A percentile compares a stretch with the other conserved stretches of the same genome.
phyloP scores from a whole-genome alignment of 1,284 basidiomycete genomes.

The Ustilago esculenta region DNA sequence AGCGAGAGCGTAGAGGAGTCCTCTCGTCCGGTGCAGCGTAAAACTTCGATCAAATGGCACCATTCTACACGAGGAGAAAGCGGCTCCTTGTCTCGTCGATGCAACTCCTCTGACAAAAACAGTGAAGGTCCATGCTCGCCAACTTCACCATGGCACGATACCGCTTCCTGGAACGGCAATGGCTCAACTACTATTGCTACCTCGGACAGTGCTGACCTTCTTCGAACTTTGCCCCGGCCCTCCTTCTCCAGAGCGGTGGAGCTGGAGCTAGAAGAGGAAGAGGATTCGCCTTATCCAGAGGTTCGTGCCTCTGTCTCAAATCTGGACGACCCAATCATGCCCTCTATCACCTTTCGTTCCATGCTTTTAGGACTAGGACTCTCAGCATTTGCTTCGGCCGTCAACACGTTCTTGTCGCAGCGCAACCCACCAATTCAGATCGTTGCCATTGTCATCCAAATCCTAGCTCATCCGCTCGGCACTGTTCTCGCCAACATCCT shows the following conservation, averaged over 20 bases:
- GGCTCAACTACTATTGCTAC: conserved; percentile 1
- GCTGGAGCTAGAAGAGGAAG: conserved; percentile 46
- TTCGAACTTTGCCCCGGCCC: conserved; percentile 8
- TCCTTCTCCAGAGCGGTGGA: conserved; percentile 22
- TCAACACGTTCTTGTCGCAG: conserved; percentile 59
- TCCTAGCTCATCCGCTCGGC: conserved; percentile 56
- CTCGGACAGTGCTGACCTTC: conserved; percentile 29
- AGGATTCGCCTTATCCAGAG: conserved; percentile 61
- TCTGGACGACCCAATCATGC: conserved; percentile 59
- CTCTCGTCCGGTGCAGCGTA: conserved; percentile 3
- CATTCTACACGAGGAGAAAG: conserved; percentile 20
- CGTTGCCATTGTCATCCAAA: conserved; percentile 48
- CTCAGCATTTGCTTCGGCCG: conserved; percentile 46
- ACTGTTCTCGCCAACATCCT: conserved; percentile 43
- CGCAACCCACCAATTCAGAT: conserved; percentile 59
- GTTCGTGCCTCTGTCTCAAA: conserved; percentile 62
- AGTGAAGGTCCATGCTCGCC: conserved; percentile 8
- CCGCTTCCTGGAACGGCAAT: conserved; percentile 1
- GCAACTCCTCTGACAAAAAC: conserved; percentile 8
- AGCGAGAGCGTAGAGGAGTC: neutral
- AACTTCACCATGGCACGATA: conserved; percentile 9
- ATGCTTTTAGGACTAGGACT: conserved; percentile 53
- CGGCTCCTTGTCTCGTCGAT: neutral
- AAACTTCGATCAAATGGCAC: conserved; percentile 42
- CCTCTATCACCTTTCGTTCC: conserved; percentile 57